Evolutionary conservation across 768 basidiomycete genomes (phyloP).

Genomic region (Agaricus bisporus): DNA sequence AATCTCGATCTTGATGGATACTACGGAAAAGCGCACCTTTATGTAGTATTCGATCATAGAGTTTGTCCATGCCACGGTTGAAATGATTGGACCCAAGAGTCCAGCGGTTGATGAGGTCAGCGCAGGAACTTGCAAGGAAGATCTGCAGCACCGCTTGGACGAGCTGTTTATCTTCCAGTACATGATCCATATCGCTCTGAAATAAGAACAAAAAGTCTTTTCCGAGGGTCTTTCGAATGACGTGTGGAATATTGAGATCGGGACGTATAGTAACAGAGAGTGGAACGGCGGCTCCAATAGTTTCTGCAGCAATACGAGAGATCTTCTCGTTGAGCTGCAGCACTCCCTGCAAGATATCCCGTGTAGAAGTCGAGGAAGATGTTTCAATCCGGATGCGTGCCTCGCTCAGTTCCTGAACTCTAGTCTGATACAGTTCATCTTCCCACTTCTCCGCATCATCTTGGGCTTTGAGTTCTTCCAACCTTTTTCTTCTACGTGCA

Average conservation of each 20-base stretch:
- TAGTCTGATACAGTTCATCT: too few relatives aligned
- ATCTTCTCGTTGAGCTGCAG: too few relatives aligned
- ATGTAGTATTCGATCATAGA: conserved; percentile 12
- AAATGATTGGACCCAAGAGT: conserved; percentile 29
- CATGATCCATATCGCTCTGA: not conserved
- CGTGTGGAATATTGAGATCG: conserved; percentile 1
- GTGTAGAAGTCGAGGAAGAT: too few relatives aligned
- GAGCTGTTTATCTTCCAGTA: not conserved
- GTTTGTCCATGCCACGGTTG: conserved; percentile 24
- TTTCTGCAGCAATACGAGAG: too few relatives aligned
- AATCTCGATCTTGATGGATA: not conserved
- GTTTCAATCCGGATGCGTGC: too few relatives aligned
- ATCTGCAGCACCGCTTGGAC: conserved; percentile 7
- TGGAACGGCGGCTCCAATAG: not conserved
- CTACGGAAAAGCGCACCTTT: not conserved
- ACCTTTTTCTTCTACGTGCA: too few relatives aligned
- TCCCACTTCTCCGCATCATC: too few relatives aligned
- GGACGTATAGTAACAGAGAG: not conserved
- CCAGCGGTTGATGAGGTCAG: conserved; percentile 31
- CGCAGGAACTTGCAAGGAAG: conserved; percentile 16
- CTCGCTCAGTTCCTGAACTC: too few relatives aligned
- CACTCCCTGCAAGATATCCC: too few relatives aligned
- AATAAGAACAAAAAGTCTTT: not conserved
- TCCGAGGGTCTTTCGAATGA: conserved; percentile 21
- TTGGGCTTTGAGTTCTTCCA: too few relatives aligned